Conservation (phyloP, 495 filamentous ascomycete genomes). For the Pyrenula massariospora region DNA sequence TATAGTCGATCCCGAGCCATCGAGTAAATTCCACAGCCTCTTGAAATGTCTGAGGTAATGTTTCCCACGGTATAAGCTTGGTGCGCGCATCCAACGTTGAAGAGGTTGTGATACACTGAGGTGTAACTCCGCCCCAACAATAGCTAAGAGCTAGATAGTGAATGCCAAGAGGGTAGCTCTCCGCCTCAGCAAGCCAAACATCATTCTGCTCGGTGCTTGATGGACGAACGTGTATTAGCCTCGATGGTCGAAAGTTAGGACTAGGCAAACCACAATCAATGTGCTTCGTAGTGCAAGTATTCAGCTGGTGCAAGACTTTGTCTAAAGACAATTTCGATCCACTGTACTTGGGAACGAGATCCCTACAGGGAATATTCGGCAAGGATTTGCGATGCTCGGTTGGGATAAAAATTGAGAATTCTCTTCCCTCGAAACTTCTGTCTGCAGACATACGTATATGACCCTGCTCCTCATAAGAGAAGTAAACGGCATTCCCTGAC, state of each 20-base stretch:
- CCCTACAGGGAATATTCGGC: not conserved
- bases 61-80: slow-evolving; percentile 6
- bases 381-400: not conserved
- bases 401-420: not conserved
- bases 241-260: not conserved
- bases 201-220: not conserved
- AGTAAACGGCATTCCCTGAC: not conserved
- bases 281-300: not conserved
- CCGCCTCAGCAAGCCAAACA: not conserved
- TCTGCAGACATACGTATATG: too few species aligned
- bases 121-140: slow-evolving; percentile 15
- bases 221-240: not conserved
- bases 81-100: slow-evolving; percentile 7
- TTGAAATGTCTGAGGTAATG: slow-evolving; percentile 13
- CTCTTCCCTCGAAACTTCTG: not conserved
- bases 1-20: slow-evolving; percentile 18
- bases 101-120: slow-evolving; percentile 11
- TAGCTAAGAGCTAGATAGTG: slow-evolving; percentile 15
- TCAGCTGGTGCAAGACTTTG: not conserved
- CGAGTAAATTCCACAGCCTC: slow-evolving; percentile 18
- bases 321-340: not conserved
- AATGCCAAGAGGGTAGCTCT: not conserved
- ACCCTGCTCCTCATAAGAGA: too few species aligned
- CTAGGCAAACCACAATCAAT: not conserved
- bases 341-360: not conserved